phyloP scores from a whole-genome alignment of 116 monocot genomes.

The Papilionanthe hybrid region DNA sequence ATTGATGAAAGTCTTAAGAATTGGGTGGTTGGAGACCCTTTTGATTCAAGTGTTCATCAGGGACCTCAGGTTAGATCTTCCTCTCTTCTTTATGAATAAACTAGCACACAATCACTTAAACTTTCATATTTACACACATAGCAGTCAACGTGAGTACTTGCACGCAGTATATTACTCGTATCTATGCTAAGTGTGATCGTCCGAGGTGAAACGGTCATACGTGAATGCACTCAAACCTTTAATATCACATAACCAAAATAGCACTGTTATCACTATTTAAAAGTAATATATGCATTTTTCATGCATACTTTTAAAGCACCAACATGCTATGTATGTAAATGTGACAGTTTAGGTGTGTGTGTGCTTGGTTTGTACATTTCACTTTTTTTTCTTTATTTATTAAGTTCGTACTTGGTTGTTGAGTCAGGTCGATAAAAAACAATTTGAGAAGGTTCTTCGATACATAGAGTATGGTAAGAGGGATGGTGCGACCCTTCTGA shows the following conservation, averaged over 20 bases:
- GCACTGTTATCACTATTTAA: too few relatives aligned
- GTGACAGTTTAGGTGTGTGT: too few relatives aligned
- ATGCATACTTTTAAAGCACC: too few relatives aligned
- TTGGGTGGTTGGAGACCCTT: slow-evolving; percentile 52
- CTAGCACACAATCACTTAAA: neutral
- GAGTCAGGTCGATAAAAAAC: slow-evolving; percentile 11
- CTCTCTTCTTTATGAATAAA: neutral
- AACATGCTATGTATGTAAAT: too few relatives aligned
- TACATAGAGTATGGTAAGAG: slow-evolving; percentile 15
- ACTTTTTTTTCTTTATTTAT: neutral
- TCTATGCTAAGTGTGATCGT: too few relatives aligned
- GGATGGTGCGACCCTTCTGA: slow-evolving; percentile 14
- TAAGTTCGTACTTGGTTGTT: neutral
- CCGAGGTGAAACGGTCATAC: too few relatives aligned
- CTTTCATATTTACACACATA: too few relatives aligned
- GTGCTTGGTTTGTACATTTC: slow-evolving; percentile 37
- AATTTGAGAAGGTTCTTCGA: slow-evolving; percentile 21
- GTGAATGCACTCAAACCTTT: neutral
- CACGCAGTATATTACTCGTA: too few relatives aligned
- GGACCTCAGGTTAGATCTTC: slow-evolving; percentile 41
- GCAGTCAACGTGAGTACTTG: too few relatives aligned
- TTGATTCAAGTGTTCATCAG: slow-evolving; percentile 32
- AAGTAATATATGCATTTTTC: too few relatives aligned
- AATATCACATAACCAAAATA: too few relatives aligned
- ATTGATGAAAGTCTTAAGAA: slow-evolving; percentile 12